phyloP scores from a whole-genome alignment of 139 green algal species.

The Eudorina sp. region DNA sequence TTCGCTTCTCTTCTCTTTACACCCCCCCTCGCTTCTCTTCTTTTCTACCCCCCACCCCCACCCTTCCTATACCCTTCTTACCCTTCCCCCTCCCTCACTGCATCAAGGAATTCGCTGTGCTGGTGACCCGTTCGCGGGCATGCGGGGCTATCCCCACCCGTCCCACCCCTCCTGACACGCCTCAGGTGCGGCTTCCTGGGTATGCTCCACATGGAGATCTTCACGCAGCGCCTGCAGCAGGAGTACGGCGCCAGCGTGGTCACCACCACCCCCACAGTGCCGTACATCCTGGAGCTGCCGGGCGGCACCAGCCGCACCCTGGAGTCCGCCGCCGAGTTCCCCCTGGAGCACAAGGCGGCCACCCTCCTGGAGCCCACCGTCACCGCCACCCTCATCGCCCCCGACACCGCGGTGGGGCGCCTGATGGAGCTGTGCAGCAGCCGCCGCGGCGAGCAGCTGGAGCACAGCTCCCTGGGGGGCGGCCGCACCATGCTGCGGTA shows the following conservation, averaged over 20 bases:
- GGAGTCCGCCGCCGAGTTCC: conserved; percentile 84
- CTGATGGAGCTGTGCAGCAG: conserved; percentile 83
- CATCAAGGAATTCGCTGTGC: too few relatives aligned
- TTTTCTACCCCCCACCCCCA: too few relatives aligned
- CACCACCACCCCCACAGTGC: conserved; percentile 91
- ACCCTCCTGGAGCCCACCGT: conserved; percentile 90
- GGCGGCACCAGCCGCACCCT: conserved; percentile 61
- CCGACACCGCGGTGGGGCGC: conserved; percentile 75
- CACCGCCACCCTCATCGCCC: conserved; percentile 88
- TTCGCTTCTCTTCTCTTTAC: too few relatives aligned
- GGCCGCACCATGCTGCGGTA: conserved; percentile 81
- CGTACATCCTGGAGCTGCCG: conserved; percentile 77
- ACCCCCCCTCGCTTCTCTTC: too few relatives aligned
- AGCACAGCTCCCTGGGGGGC: conserved; percentile 73
- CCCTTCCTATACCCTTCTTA: neutral
- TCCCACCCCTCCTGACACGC: too few relatives aligned
- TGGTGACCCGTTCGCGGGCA: too few relatives aligned
- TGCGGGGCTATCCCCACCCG: too few relatives aligned
- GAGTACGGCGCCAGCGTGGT: conserved; percentile 87
- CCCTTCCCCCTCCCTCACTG: too few relatives aligned
- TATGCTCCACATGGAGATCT: conserved; percentile 96
- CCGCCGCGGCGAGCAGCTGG: conserved; percentile 76
- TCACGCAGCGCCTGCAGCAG: conserved; percentile 88
- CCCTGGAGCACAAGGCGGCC: conserved; percentile 53
- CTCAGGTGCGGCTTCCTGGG: conserved; percentile 89